These are phyloP conservation scores for Cocos nucifera DNA, from an alignment of 176 grass and related monocot genomes.

Conservation along the genomic window DNA sequence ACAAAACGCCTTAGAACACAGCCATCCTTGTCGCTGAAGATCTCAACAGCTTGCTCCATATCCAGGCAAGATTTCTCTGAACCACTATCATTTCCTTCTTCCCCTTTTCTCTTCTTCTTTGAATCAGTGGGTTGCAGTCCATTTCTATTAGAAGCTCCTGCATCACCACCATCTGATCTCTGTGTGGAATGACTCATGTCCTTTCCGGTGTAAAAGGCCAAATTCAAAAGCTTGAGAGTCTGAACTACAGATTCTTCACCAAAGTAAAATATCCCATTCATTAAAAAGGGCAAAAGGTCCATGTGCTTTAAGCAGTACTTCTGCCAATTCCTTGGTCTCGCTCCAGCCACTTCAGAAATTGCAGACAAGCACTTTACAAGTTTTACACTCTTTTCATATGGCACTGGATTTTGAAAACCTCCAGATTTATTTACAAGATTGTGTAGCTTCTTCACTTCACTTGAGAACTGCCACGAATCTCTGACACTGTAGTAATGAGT, in stretches of 20 bases:
- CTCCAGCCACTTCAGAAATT: constrained; percentile 69
- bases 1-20: constrained; percentile 66
- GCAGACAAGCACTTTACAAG: constrained; percentile 88
- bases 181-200: constrained; percentile 45
- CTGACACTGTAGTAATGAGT: constrained; percentile 87
- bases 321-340: constrained; percentile 98
- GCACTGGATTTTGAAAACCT: constrained; percentile 81
- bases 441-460: constrained; percentile 76
- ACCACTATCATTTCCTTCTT: constrained; percentile 57
- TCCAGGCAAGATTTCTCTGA: constrained; percentile 82
- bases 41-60: constrained; percentile 75
- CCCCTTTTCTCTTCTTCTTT: constrained; percentile 78
- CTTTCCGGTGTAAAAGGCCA: constrained; percentile 91
- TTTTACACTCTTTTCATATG: constrained; percentile 93
- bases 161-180: constrained; percentile 42
- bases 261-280: constrained; percentile 83
- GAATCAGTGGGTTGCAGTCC: constrained; percentile 42
- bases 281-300: constrained; percentile 75
- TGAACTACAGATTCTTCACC: constrained; percentile 92
- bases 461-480: constrained; percentile 84
- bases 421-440: constrained; percentile 88
- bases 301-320: constrained; percentile 90
- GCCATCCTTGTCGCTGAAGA: constrained; percentile 59
- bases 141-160: constrained; percentile 40
- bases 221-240: constrained; percentile 88